Percentiles rank a stretch among this genome's conserved stretches.
Conservation (phyloP, 495 filamentous ascomycete species). For the Aspergillus mulundensis region DNA sequence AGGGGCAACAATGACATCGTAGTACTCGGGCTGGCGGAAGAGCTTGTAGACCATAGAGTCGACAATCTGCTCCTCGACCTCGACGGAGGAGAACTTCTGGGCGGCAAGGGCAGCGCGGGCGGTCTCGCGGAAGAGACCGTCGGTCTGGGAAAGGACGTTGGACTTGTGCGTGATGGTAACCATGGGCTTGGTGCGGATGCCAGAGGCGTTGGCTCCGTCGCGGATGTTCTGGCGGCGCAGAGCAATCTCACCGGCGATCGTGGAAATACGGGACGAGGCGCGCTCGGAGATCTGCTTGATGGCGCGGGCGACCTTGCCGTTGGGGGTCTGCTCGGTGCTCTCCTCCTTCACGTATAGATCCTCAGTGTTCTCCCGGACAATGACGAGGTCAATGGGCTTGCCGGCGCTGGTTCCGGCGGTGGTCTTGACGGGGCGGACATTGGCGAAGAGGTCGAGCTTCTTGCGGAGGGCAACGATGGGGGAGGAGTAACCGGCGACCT, state of each 20-base stretch:
- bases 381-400: conserved; percentile 86
- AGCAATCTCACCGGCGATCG: conserved; percentile 92
- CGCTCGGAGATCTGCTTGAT: conserved; percentile 93
- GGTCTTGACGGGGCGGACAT: conserved; percentile 93
- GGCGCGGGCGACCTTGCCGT: conserved; percentile 86
- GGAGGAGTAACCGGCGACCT: conserved; percentile 91
- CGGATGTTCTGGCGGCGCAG: conserved; percentile 80
- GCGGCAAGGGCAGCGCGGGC: conserved; percentile 65
- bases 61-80: conserved; percentile 95
- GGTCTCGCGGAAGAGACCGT: conserved; percentile 88
- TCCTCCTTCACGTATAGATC: conserved; percentile 99
- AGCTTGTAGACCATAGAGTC: conserved; percentile 99
- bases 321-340: conserved; percentile 64
- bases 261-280: conserved; percentile 77
- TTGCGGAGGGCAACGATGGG: conserved; percentile 97
- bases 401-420: conserved; percentile 50
- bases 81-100: conserved; percentile 55
- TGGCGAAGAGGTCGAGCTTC: conserved; percentile 91
- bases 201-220: conserved; percentile 35
- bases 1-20: conserved; percentile 97
- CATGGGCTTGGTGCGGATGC: conserved; percentile 63
- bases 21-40: conserved; percentile 87
- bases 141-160: conserved; percentile 94
- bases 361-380: conserved; percentile 98
- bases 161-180: conserved; percentile 99